Evolutionary conservation across 805 yeast genomes (phyloP), one percentile per base, ranked within the genome.

Genomic region (Jamesozyma spencerorum): DNA sequence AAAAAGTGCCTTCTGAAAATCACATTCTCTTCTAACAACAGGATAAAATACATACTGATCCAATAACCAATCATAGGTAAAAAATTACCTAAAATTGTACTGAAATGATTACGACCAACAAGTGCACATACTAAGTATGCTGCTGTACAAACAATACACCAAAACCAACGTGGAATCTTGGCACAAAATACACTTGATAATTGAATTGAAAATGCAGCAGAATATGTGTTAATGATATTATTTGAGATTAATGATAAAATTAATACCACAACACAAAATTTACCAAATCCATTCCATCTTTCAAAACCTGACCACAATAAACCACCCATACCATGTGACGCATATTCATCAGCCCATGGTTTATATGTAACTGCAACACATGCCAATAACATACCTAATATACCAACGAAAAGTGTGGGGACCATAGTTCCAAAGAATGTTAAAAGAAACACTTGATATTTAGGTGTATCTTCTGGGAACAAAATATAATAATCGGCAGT

Each of bases 11-110:
- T 69, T 55, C 95, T 71, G 65, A 85, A 85, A 14, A 85, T 68
- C 3, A 70, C 42, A 53, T 84, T 84, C 57, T 85, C 95, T 48
- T 82, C 85, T 2, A 84, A 44, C 27, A 85, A 61, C 34, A 85
- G 57, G n/a, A 75, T 72, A 51, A 80, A 75, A 58, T 85, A 86
- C 64, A 85, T 83, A 43, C 88, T 75, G 41, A 84, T 75, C 95
- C 95, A 85, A 63, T 85, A 85, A 2, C 94, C 94, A 43, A 85
- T 74, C 95, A 85, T 85, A 8, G 95, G 95, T 52, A 85, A 65
- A 62, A 85, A 85, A 53, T 85, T 85, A 10, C 85, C 77, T 49
- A 85, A 65, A 44, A 86, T 84, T 2, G 76, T 69, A 42, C 85
- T 69, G 56, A 86, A 81, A 50, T 79, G 78, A 55, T 80, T 65